Percentiles rank a stretch among this genome's conserved stretches.
Conservation (phyloP, 805 yeast species). For the Hanseniaspora vineae region DNA sequence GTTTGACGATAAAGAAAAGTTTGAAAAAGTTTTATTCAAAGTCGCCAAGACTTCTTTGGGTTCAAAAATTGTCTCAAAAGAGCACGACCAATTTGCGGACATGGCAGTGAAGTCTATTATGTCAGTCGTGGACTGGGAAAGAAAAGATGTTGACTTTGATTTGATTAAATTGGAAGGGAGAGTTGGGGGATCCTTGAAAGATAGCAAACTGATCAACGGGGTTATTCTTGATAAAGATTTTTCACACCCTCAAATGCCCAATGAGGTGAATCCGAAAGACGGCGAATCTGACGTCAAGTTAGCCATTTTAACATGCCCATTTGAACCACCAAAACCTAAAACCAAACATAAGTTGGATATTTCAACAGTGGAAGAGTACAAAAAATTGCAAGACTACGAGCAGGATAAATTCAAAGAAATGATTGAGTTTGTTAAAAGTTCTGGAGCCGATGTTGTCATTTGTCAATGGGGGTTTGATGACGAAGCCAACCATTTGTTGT, state of each 20-base stretch:
- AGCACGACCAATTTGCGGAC: conserved; percentile 84
- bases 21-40: conserved; percentile 46
- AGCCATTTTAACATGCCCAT: conserved; percentile 95
- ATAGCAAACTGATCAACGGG: conserved; percentile 76
- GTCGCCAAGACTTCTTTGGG: conserved; percentile 95
- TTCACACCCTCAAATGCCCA: conserved; percentile 98
- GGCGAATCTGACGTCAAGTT: conserved; percentile 55
- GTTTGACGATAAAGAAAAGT: conserved; percentile 16
- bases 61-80: conserved; percentile 87
- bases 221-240: conserved; percentile 92
- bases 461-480: conserved; percentile 99
- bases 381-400: conserved; percentile 82
- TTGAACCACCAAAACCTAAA: conserved; percentile 99
- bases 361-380: conserved; percentile 85
- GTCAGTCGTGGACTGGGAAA: conserved; percentile 79
- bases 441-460: conserved; percentile 93
- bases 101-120: conserved; percentile 96
- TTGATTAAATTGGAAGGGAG: conserved; percentile 90
- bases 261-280: conserved; percentile 31
- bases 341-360: conserved; percentile 95
- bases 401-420: conserved; percentile 80
- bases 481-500: conserved; percentile 87
- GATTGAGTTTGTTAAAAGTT: conserved; percentile 72
- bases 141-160: conserved; percentile 95
- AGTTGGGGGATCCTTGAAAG: conserved; percentile 87